phyloP scores from a whole-genome alignment of 768 basidiomycete genomes.

The Auricularia sp. region DNA sequence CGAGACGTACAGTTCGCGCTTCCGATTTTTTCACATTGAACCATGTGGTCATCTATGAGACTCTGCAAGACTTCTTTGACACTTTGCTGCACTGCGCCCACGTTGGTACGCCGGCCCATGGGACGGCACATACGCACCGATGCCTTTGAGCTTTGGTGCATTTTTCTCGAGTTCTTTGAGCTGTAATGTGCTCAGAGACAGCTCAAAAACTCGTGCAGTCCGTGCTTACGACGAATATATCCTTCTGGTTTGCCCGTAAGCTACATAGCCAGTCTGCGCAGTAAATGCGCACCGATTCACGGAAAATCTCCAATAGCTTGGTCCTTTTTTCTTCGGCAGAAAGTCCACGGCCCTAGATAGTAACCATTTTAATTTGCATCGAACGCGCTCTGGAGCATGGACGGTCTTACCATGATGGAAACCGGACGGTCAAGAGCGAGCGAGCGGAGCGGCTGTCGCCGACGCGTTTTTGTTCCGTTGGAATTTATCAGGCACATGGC shows the following conservation, averaged over 20 bases:
- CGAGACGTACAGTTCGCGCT: conserved; percentile 74
- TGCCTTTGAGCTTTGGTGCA: conserved; percentile 81
- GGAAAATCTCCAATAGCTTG: conserved; percentile 86
- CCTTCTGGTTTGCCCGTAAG: conserved; percentile 41
- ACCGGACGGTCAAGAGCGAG: no score
- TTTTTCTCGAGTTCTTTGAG: conserved; percentile 90
- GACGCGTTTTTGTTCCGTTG: no score
- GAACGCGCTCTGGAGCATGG: no score
- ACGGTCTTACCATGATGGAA: no score
- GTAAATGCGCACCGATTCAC: conserved; percentile 56
- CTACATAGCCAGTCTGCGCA: conserved; percentile 1
- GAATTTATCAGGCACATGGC: no score
- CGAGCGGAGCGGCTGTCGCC: no score
- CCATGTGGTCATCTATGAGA: conserved; percentile 77
- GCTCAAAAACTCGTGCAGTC: neutral
- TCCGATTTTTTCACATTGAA: conserved; percentile 86
- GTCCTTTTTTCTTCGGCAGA: conserved; percentile 85
- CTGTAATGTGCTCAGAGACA: conserved; percentile 24
- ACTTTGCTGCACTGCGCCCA: conserved; percentile 62
- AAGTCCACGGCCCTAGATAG: conserved; percentile 43
- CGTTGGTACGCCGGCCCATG: no score
- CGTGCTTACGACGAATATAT: conserved; percentile 59
- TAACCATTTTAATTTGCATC: no score
- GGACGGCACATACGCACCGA: conserved; percentile 38
- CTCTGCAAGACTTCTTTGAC: conserved; percentile 88